Evolutionary conservation across 495 filamentous ascomycete species (phyloP), one percentile per base, ranked within the genome.

Genomic region (Echria macrotheca): DNA sequence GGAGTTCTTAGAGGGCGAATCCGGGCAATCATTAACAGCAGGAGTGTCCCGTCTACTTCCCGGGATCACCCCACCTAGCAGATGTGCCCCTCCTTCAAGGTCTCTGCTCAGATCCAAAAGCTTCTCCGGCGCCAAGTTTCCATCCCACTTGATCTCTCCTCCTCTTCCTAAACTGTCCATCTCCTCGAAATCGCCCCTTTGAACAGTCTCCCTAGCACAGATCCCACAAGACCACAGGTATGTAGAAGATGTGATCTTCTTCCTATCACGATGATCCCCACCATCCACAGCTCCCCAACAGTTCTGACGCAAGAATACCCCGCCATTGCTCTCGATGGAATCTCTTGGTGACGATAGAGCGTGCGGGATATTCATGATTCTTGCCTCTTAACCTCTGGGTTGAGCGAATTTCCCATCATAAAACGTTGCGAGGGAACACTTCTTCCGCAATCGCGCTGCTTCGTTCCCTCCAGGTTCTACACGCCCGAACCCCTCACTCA

Each of bases 1-100:
- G n/a, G n/a, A n/a, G n/a, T n/a, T n/a, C n/a, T n/a, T n/a, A n/a
- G n/a, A n/a, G 43, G 52, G 35, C 36, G 22, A 22, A 12, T 19
- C 54, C 40, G 55, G 55, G 49, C 57, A 46, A 19, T 38, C 47
- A 56, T 33, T 63, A 60, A 53, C 56, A 54, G 28, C 38, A 28
- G 31, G 35, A 24, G 18, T 6, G 56, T 57, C 29, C 50, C 47
- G 26, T 49, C 41, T 47, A 57, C 56, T 22, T 47, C 32, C 36
- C 15, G 25, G 40, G 47, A 56, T 63, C 62, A 65, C 62, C 59
- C 62, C 57, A 63, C 62, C 60, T 50, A 50, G 28, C 52, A 44
- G 40, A 47, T 37, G 46, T 64, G 57, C 60, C 60, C 61, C 59
- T 63, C 61, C 59, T 52, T 48, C 23, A 14, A 48, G n/a, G 35